Percentiles rank a stretch among this genome's conserved stretches.
These are phyloP conservation scores for Stentor roeselii DNA, from an alignment of 73 alveolate genomes.

Conservation along the genomic window DNA sequence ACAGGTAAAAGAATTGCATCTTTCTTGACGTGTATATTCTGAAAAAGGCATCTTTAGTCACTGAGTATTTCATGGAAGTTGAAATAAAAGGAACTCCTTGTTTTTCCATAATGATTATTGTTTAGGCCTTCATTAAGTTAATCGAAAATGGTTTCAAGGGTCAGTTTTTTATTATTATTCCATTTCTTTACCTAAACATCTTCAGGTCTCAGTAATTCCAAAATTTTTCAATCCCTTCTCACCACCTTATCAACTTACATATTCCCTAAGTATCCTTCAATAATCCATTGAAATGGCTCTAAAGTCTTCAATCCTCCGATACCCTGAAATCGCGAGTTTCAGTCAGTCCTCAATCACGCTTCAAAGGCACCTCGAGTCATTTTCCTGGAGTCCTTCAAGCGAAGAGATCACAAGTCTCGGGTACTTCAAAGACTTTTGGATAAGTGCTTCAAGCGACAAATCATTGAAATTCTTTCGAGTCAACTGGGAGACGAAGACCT, in stretches of 20 bases:
- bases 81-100: too few relatives aligned
- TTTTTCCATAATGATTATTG: too few relatives aligned
- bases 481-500: background rate
- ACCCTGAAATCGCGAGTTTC: background rate
- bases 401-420: background rate
- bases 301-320: background rate
- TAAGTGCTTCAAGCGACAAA: background rate
- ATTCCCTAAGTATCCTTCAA: too few relatives aligned
- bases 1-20: background rate
- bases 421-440: background rate
- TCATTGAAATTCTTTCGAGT: background rate
- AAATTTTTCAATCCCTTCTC: too few relatives aligned
- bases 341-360: background rate
- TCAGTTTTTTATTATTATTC: too few relatives aligned
- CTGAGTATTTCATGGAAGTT: too few relatives aligned
- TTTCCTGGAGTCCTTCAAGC: background rate
- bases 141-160: too few relatives aligned
- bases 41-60: too few relatives aligned
- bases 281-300: conserved; percentile 2
- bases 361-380: background rate
- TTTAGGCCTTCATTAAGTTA: too few relatives aligned
- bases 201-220: too few relatives aligned
- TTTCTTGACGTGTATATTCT: background rate
- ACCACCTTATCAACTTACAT: too few relatives aligned
- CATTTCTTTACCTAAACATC: too few relatives aligned